A percentile compares a stretch with the other conserved stretches of the same genome.
phyloP scores from a whole-genome alignment of 768 basidiomycete species.

The Boletales sp. region DNA sequence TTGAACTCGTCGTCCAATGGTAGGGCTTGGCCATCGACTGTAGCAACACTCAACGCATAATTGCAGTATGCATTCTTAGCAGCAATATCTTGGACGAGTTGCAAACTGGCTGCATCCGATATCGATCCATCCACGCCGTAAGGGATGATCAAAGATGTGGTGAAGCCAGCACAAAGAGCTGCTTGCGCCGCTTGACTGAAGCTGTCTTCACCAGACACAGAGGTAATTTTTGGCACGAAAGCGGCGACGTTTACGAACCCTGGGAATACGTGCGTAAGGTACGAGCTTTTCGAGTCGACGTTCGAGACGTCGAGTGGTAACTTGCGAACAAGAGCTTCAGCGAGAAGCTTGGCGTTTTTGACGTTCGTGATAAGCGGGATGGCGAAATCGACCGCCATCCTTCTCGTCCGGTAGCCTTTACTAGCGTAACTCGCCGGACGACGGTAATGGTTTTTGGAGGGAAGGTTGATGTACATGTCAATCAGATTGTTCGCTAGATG shows the following conservation, averaged over 20 bases:
- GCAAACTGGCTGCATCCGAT: slow-evolving; percentile 63
- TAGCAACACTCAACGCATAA: slow-evolving; percentile 79
- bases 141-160: slow-evolving; percentile 77
- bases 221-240: slow-evolving; percentile 71
- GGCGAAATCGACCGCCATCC: slow-evolving; percentile 99
- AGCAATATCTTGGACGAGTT: slow-evolving; percentile 64
- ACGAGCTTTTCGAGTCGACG: slow-evolving; percentile 92
- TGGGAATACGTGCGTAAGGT: slow-evolving; percentile 86
- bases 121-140: slow-evolving; percentile 60
- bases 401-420: slow-evolving; percentile 93
- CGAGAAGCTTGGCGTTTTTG: slow-evolving; percentile 96
- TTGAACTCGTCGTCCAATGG: slow-evolving; percentile 69
- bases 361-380: slow-evolving; percentile 97
- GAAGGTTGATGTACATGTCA: slow-evolving; percentile 99
- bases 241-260: slow-evolving; percentile 87
- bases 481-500: slow-evolving; percentile 96
- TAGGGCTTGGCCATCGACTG: slow-evolving; percentile 63
- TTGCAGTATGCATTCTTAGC: slow-evolving; percentile 75
- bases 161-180: slow-evolving; percentile 87
- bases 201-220: slow-evolving; percentile 47
- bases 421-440: slow-evolving; percentile 96
- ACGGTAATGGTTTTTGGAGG: slow-evolving; percentile 96
- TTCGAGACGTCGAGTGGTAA: slow-evolving; percentile 87
- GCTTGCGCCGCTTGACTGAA: slow-evolving; percentile 71
- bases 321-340: slow-evolving; percentile 88